Evolutionary conservation across 164 flowering plant species (phyloP), one percentile per base, ranked within the genome.

Genomic region (Berberis thunbergii): DNA sequence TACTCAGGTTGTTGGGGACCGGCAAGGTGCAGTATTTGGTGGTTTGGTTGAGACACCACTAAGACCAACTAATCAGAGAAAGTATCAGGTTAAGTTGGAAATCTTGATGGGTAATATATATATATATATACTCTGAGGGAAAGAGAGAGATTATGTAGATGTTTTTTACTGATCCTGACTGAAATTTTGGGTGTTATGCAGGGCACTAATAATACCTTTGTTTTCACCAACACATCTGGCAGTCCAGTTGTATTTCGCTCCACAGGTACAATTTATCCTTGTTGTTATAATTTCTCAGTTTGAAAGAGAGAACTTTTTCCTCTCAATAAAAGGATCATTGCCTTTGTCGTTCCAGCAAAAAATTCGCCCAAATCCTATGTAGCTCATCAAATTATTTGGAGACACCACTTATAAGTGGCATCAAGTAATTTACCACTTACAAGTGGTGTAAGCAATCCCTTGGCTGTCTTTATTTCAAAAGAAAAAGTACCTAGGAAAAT

Each of bases 1-100:
- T 61, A 67, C 63, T 44, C 55, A 92, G 99, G 97, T 91, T 75
- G 89, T 91, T 71, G 97, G 97, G 64, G 99, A 95, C 72, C 74
- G 74, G 57, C 81, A 81, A 65, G 99, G 97, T 72, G 89, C 92
- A 49, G 80, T 86, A 39, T 95, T 95, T 81, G 99, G 99, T 70
- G 97, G 97, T 45, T 74, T 91, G 72, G 88, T 95, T 67, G 99
- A 95, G 76, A 96, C 94, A 65, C 99, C 99, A 26, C 66, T 95
- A 52, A 78, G 62, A 71, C 80, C 96, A 61, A 74, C 85, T 60
- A 86, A 61, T 70, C 79, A 76, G 80, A 84, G 76, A 70, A 87
- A 79, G 67, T 95, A 89, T 77, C 97, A 95, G 96, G 99, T 94
- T 59, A 44, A 52, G 41, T 57, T 56, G 6, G 38, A 56, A 41